Base-by-base conservation (phyloP, 2,329 filamentous ascomycete genomes). In the Ophiocordyceps polyrhachis-furcata region DNA sequence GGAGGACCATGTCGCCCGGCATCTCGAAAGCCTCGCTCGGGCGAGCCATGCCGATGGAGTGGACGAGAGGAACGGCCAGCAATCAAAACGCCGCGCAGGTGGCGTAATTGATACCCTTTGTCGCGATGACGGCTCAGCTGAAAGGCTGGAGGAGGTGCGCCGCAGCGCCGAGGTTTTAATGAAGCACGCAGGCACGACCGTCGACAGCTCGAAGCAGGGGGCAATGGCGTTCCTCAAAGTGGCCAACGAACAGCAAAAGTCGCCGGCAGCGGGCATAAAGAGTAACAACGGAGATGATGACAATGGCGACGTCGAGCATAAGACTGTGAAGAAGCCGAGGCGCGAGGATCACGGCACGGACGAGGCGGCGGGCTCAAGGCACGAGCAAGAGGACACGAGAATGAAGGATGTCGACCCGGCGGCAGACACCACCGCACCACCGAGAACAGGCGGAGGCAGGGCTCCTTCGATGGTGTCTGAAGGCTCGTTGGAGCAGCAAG, bases 1-100 rank as follows among this genome's bases (percentile, higher is more conserved):
- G 43, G 65, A 74, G 44, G 62, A 67, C 19, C 63, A 65, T 42
- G 58, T 68, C 9, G 59, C 61, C 20, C 61, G 58, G 37, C 59
- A 62, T 45, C 58, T 63, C 40, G 49, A 61, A 38, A 56, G 51
- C 29, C 46, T 58, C 13, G 53, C 56, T 19, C 54, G 59, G 40
- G 45, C 45, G 19, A 44, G 43, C n/a, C 41, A 45, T 41, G 45
- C 45, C 8, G 43, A 43, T 14, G 44, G 42, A 1, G 43, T 46
- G 6, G 43, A 40, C 21, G 46, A 45, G 2, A 29, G 47, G 9
- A 60, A 58, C 38, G 58, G 58, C 21, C 51, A 53, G 8, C 25
- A 46, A 12, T 42, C 37, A 15, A 48, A 45, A 23, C 46, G 44
- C 5, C 44, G 50, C 31, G 28, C 19, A 2, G 45, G 45, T 1